Evolutionary conservation across 148 eudicot species (phyloP), one percentile per base, ranked within the genome.

Genomic region (Rhododendron simsii): DNA sequence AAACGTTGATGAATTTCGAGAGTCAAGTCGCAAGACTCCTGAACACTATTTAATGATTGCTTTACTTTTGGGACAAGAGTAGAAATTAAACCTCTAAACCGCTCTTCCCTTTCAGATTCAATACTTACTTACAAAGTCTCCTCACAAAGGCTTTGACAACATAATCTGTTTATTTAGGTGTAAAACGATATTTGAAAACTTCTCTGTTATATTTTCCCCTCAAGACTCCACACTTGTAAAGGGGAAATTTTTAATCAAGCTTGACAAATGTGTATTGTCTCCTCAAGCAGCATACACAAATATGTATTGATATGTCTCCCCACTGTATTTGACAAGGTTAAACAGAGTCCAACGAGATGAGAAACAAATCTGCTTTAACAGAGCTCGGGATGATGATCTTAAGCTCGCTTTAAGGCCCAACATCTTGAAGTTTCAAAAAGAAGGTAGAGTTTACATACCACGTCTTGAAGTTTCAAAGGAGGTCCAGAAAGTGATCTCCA

Each of bases 401-500:
- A 47, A 47, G 57, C 20, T n/a, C 28, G 57, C 55, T 79, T n/a
- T 47, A 2, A 47, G 55, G 65, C 11, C n/a, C 37, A 80, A 51
- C 41, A 51, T 26, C 21, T 79, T 79, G 47, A 69, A 30, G 76
- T 33, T 30, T 71, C 20, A 14, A 30, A 97, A 90, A 85, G 98
- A 98, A 80, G 98, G 94, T 86, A 33, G 76, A 71, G 39, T 30
- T 14, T 87, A 61, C 87, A 82, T 83, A 97, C 99, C 94, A 97
- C 98, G 92, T 95, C 99, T 89, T 97, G 99, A 84, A 97, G 96
- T 90, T 97, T 97, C 87, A 97, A 89, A 86, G 98, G 99, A 80
- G 99, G 95, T 88, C 98, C 99, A 86, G 99, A 91, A 75, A 97
- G 98, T 73, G 98, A 93, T 93, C 98, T 91, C 99, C 99, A 97